Conservation (phyloP, 257 asterid genomes). For the Mentha longifolia region DNA sequence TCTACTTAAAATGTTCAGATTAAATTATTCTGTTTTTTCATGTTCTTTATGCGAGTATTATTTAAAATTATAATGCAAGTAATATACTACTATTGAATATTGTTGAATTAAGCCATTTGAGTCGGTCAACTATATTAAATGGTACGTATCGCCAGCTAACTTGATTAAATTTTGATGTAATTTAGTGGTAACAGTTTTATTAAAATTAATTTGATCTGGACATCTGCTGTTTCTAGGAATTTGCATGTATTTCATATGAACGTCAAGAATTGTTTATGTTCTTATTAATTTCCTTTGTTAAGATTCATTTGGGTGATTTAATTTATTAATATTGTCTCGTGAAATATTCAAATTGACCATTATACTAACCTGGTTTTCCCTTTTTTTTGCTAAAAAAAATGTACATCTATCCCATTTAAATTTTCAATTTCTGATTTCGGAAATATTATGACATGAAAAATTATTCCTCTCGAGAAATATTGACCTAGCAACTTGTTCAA, state of each 20-base stretch:
- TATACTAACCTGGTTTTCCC: too few species aligned
- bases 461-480: too few species aligned
- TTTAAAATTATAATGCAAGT: background rate
- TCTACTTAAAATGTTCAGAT: background rate
- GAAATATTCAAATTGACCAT: too few species aligned
- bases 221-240: background rate
- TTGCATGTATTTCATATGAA: background rate
- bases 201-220: background rate
- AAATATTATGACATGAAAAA: too few species aligned
- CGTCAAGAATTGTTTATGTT: background rate
- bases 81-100: too few species aligned
- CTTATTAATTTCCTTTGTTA: background rate
- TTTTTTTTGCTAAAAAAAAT: too few species aligned
- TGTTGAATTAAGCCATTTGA: background rate
- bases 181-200: background rate
- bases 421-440: too few species aligned
- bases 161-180: background rate
- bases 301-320: background rate
- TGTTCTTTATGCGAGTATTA: background rate
- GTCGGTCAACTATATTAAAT: background rate
- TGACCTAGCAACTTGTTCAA: too few species aligned
- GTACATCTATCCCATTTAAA: too few species aligned
- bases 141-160: slow-evolving; percentile 1
- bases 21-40: background rate
- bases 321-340: background rate